Conservation (phyloP, 306 rosid species). For the Carpinus fangiana region DNA sequence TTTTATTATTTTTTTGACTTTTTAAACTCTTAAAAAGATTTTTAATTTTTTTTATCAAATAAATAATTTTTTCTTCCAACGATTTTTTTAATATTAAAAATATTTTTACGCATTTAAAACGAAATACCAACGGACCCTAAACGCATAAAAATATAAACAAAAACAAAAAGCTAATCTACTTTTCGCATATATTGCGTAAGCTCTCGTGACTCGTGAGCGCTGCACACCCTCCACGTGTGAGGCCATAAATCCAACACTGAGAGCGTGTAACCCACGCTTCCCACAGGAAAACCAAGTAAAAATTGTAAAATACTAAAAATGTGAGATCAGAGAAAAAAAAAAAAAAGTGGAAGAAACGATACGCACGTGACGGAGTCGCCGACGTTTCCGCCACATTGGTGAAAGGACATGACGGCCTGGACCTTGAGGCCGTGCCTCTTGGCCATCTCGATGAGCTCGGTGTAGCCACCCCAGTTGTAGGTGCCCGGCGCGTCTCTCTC, state of each 20-base stretch:
- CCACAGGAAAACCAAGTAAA: background rate
- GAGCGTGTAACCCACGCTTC: slow-evolving; percentile 17
- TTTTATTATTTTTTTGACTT: too few species aligned
- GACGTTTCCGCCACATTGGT: slow-evolving; percentile 97
- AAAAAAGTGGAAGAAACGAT: background rate
- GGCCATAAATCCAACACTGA: background rate
- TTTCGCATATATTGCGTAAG: background rate
- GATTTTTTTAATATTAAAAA: too few species aligned
- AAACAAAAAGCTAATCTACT: background rate
- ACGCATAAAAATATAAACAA: background rate
- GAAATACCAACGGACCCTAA: too few species aligned
- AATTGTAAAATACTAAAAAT: background rate
- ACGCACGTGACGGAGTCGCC: slow-evolving; percentile 91
- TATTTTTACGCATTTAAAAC: too few species aligned
- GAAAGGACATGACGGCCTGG: slow-evolving; percentile 97
- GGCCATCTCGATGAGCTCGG: slow-evolving; percentile 85
- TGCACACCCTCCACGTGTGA: slow-evolving; percentile 2
- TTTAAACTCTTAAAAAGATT: too few species aligned
- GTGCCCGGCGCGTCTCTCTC: slow-evolving; percentile 69
- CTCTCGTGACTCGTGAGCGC: slow-evolving; percentile 23
- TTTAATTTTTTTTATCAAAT: too few species aligned
- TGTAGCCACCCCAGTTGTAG: slow-evolving; percentile 91
- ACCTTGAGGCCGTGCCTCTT: slow-evolving; percentile 87
- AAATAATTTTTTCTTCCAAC: too few species aligned
- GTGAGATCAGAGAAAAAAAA: background rate